Conservation (phyloP, 1,284 basidiomycete species). For the Ganoderma multipileum region DNA sequence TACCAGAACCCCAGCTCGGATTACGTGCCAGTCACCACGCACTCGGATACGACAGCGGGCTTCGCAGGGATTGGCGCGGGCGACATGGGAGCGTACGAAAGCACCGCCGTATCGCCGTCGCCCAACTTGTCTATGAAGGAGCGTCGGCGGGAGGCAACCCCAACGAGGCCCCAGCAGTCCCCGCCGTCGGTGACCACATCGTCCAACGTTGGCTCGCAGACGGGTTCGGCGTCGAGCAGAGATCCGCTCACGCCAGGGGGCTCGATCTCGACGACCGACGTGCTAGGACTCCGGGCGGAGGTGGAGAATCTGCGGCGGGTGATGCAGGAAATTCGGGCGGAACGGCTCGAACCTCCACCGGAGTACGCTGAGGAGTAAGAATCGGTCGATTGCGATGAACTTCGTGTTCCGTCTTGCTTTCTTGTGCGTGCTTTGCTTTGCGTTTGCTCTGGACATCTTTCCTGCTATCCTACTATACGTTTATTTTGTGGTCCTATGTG, state of each 20-base stretch:
- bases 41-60: conserved; percentile 4
- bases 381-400: not conserved
- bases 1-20: not conserved
- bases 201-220: conserved; percentile 2
- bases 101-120: not conserved
- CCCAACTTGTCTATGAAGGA: conserved; percentile 6
- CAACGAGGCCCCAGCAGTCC: conserved; percentile 13
- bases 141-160: conserved; percentile 21
- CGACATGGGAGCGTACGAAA: not conserved
- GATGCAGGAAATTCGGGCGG: conserved; percentile 35
- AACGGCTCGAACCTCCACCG: conserved; percentile 33
- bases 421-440: not conserved
- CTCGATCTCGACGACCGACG: conserved; percentile 32
- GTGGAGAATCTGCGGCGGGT: conserved; percentile 37
- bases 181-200: conserved; percentile 14
- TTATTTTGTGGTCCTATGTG: too few species aligned
- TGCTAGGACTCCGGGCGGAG: conserved; percentile 33
- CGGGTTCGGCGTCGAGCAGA: conserved; percentile 25
- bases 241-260: conserved; percentile 28
- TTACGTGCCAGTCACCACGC: not conserved
- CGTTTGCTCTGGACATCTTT: too few species aligned
- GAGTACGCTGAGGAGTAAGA: conserved; percentile 20
- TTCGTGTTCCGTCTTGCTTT: not conserved
- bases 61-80: not conserved
- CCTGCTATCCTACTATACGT: too few species aligned